Evolutionary conservation across 2,329 filamentous ascomycete genomes (phyloP).

Genomic region (Rhynchosporium graminicola): DNA sequence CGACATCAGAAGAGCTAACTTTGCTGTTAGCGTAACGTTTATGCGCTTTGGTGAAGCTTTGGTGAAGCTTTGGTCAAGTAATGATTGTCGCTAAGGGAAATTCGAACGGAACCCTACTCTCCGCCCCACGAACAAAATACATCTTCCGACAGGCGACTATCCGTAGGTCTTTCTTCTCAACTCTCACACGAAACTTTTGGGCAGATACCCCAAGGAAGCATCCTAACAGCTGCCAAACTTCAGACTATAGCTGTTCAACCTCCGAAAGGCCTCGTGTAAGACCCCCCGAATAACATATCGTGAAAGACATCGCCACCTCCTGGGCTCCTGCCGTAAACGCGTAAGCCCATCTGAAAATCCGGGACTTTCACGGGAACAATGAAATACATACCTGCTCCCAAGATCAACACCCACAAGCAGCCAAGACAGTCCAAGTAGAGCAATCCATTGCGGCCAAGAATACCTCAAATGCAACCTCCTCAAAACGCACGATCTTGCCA

Average conservation of each 20-base stretch:
- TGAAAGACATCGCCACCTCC: neutral
- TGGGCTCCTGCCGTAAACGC: neutral
- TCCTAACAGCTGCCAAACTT: neutral
- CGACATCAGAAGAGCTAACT: too few relatives aligned
- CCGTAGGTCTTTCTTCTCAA: neutral
- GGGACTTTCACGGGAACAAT: too few relatives aligned
- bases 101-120: too few relatives aligned
- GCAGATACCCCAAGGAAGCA: neutral
- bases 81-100: too few relatives aligned
- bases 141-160: too few relatives aligned
- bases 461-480: conserved; percentile 11
- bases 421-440: conserved; percentile 9
- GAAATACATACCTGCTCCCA: neutral
- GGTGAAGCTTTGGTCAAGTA: too few relatives aligned
- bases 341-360: neutral
- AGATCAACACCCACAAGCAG: conserved; percentile 7
- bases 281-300: neutral
- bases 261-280: neutral
- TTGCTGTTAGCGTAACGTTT: too few relatives aligned
- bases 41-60: too few relatives aligned
- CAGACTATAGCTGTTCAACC: neutral
- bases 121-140: too few relatives aligned
- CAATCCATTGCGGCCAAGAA: conserved; percentile 7
- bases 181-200: too few relatives aligned
- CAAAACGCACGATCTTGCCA: neutral